phyloP scores from a whole-genome alignment of 2,329 filamentous ascomycete genomes.

The Lasiodiplodia hormozganensis region DNA sequence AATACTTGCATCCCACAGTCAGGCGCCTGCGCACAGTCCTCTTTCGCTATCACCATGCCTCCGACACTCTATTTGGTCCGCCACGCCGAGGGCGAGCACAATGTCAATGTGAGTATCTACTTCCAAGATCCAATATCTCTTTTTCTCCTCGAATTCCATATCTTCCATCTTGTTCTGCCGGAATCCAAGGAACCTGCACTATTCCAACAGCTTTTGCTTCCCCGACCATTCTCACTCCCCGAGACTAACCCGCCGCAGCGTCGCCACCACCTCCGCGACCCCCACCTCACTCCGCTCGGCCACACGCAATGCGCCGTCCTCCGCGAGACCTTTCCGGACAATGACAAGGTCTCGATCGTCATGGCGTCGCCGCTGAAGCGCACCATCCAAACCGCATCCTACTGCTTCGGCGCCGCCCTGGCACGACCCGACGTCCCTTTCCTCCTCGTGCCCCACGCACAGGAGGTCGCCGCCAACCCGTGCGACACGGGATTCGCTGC shows the following conservation, averaged over 20 bases:
- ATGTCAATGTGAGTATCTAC: constrained; percentile 51
- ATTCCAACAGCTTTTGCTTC: not conserved
- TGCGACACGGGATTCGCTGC: constrained; percentile 76
- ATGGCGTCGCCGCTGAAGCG: constrained; percentile 81
- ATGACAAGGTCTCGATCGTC: constrained; percentile 66
- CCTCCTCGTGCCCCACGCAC: constrained; percentile 74
- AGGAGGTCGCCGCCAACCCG: constrained; percentile 77
- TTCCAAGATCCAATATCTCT: not conserved
- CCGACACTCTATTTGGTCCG: constrained; percentile 70
- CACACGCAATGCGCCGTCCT: constrained; percentile 75
- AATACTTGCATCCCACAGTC: not conserved
- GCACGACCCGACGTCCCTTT: constrained; percentile 49
- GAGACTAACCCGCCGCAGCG: constrained; percentile 63
- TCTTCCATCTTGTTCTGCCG: not conserved
- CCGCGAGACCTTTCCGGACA: constrained; percentile 67
- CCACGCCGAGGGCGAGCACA: constrained; percentile 80
- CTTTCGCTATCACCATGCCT: constrained; percentile 41
- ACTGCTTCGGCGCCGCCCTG: constrained; percentile 66
- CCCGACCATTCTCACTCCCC: not conserved
- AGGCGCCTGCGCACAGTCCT: constrained; percentile 8
- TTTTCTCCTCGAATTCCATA: not conserved
- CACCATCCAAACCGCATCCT: constrained; percentile 78
- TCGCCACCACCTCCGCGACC: constrained; percentile 78
- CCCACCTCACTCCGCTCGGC: constrained; percentile 77
- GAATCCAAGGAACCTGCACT: not conserved